Evolutionary conservation across 2,329 filamentous ascomycete genomes (phyloP).

Genomic region (Talaromyces sp.): DNA sequence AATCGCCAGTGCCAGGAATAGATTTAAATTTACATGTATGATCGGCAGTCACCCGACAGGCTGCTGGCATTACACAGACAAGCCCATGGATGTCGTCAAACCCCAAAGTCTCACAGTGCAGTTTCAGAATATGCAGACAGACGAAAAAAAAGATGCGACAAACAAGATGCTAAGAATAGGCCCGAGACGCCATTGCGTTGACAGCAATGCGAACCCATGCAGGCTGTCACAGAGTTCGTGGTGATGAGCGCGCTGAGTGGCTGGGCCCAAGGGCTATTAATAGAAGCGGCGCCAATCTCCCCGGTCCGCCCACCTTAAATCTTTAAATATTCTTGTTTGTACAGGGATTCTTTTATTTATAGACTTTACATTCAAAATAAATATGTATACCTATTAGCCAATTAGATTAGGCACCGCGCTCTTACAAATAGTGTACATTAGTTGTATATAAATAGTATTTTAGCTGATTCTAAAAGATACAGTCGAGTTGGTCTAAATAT

Average conservation of each 20-base stretch:
- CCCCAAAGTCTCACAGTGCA: background rate
- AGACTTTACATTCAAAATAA: background rate
- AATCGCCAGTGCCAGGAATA: too few species aligned
- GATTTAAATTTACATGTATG: background rate
- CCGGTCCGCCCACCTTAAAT: background rate
- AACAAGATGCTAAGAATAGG: background rate
- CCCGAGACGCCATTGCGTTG: too few species aligned
- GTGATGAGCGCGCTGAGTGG: background rate
- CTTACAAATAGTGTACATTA: too few species aligned
- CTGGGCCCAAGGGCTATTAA: background rate
- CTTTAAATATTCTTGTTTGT: background rate
- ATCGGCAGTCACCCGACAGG: conserved; percentile 1
- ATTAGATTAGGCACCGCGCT: background rate
- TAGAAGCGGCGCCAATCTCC: background rate
- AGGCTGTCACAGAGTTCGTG: background rate
- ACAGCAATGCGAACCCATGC: background rate
- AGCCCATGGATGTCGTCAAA: background rate
- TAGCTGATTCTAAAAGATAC: too few species aligned
- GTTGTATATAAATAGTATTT: too few species aligned
- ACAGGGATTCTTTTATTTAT: background rate
- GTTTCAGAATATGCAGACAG: background rate
- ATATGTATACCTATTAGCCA: background rate
- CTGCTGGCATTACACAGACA: background rate
- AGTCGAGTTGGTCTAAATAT: too few species aligned
- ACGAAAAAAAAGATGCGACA: background rate